These are phyloP conservation scores for Cyclotella cryptica DNA, from an alignment of 108 stramenopile species.

Conservation along the genomic window DNA sequence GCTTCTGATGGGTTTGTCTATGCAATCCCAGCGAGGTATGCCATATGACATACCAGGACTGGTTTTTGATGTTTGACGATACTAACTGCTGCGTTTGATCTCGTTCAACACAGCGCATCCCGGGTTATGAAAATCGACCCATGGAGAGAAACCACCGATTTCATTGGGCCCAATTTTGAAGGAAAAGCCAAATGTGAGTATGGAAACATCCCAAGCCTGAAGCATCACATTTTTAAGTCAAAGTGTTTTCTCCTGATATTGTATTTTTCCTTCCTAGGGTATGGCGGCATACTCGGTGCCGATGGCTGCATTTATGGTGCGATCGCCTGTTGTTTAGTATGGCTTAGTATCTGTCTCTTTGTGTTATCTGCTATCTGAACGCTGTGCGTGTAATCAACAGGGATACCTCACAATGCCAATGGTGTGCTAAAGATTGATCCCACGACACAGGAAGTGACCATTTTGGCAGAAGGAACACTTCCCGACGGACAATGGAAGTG, in stretches of 20 bases:
- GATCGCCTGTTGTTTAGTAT: not conserved
- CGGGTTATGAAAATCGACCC: constrained; percentile 70
- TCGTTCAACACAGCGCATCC: constrained; percentile 58
- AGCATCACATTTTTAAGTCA: not conserved
- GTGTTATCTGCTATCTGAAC: too few species aligned
- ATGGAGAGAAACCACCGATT: constrained; percentile 46
- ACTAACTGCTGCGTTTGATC: too few species aligned
- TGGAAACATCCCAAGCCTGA: constrained; percentile 11
- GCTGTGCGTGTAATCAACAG: not conserved
- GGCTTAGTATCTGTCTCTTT: too few species aligned
- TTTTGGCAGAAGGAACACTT: constrained; percentile 48
- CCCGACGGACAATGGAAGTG: constrained; percentile 73
- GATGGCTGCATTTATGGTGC: constrained; percentile 64
- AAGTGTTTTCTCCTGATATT: not conserved
- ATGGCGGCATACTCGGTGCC: constrained; percentile 60
- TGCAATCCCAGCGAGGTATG: constrained; percentile 75
- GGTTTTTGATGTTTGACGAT: too few species aligned
- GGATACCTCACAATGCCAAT: constrained; percentile 69
- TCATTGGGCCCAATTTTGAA: constrained; percentile 56
- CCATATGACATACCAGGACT: too few species aligned
- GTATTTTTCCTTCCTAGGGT: constrained; percentile 9
- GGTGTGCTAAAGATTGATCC: constrained; percentile 74
- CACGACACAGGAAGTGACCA: constrained; percentile 51
- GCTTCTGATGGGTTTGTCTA: constrained; percentile 67
- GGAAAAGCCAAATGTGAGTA: constrained; percentile 60